Base-by-base conservation (phyloP, 257 asterid species). In the Craterostigma plantagineum region DNA sequence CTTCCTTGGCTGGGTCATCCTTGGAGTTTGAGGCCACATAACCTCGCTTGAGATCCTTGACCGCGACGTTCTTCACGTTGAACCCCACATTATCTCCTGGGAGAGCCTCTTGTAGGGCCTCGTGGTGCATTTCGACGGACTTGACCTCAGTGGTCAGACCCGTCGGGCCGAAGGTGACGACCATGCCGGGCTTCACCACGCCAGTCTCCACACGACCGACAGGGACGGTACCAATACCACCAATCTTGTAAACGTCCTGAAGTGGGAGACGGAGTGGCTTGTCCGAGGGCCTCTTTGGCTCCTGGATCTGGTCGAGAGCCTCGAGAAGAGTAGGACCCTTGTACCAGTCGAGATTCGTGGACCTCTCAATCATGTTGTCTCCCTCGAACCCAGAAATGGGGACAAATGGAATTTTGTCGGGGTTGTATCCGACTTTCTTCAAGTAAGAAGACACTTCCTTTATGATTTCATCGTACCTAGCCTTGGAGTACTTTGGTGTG, bases 401-500 rank as follows among this genome's bases (percentile, higher is more conserved):
- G 4, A 36, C 40, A 12, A 36, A 36, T 36, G 40, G 12, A 8
- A 36, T 36, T 36, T 36, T 36, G 11, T 36, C 40, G 14, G 40
- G 40, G 40, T 36, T 36, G 40, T 36, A 36, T 8, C 40, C 40
- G 14, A 36, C 40, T 8, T 36, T 36, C 40, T 36, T 36, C 12
- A 36, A 8, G 40, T 36, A 36, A 9, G 40, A 3, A 6, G 30
- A 23, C 4, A 23, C 30, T 23, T 23, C 30, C 30, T 23, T 23
- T 6, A 23, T 6, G 30, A 73, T 73, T 66, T 73, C 82, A 4
- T 73, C 82, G 0, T 63, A 73, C 53, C 82, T 67, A 0, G 82
- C 56, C 75, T 73, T 73, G 36, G 82, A 73, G 62, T 73, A 73
- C 39, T 73, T 73, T 1, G 82, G 82, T 2, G 82, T 73, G 42